Base-by-base conservation (phyloP, 2,329 filamentous ascomycete species). In the Bipolaris zeicola region DNA sequence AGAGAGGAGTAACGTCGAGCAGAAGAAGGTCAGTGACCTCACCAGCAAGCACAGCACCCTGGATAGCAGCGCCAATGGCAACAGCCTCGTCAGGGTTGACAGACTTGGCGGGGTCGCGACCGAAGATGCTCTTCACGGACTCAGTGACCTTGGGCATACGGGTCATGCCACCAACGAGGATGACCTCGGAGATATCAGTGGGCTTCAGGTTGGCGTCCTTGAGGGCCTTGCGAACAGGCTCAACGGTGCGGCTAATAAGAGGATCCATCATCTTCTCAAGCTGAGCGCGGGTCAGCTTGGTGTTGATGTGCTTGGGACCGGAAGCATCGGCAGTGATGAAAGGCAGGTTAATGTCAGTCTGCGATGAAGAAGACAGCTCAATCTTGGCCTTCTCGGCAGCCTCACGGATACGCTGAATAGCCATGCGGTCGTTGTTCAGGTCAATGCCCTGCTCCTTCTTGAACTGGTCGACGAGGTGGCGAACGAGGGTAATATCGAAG, bases 381-480 rank as follows among this genome's bases (percentile, higher is more conserved):
- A 97, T 97, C 91, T 98, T 98, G 77, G 94, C 94, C 88, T 97
- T 97, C 87, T 98, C 94, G 69, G 93, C 92, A 69, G 93, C 94
- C 84, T 97, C 94, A 82, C 94, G 93, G 78, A 98, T 97, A 87
- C 94, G 89, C 87, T 97, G 94, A 76, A 98, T 96, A 70, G 94
- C 94, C 93, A 97, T 97, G 79, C 94, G 92, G 83, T 98, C 94
- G 75, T 81, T 82, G 57, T 92, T 90, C 68, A 98, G 87, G 77
- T 98, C 94, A 66, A 97, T 90, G 63, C 90, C 89, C 64, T 91
- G 92, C 69, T 96, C 91, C 82, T 92, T 94, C 90, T 97, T 97
- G 87, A 97, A 98, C 76, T 96, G 89, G 79, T 92, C 85, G 65
- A 97, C 92, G 57, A 98, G 85, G 85, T 96, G 89, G 76, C 92